phyloP scores from a whole-genome alignment of 1,284 basidiomycete species.

The Termitomyces sp. region DNA sequence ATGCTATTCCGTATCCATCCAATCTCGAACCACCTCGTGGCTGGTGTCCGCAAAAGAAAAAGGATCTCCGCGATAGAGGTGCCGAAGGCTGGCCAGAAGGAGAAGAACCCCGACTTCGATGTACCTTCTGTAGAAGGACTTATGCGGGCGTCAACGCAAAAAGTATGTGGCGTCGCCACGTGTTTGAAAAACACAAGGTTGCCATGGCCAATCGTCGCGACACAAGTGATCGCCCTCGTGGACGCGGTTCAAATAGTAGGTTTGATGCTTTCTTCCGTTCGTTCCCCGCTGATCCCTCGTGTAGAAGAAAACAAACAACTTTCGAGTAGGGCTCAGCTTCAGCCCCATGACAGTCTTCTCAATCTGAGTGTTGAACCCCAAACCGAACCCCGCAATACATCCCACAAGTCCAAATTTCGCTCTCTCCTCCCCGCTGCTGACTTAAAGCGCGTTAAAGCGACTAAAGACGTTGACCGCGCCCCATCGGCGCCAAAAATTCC shows the following conservation, averaged over 20 bases:
- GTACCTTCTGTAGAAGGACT: constrained; percentile 74
- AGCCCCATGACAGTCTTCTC: constrained; percentile 36
- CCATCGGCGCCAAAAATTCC: constrained; percentile 15
- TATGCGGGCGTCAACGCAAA: constrained; percentile 82
- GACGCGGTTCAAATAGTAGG: constrained; percentile 62
- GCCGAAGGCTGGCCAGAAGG: constrained; percentile 68
- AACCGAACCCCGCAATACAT: constrained; percentile 24
- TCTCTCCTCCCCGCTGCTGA: constrained; percentile 22
- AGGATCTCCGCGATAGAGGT: constrained; percentile 60
- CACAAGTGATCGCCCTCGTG: constrained; percentile 52
- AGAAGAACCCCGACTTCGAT: constrained; percentile 69
- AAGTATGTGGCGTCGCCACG: constrained; percentile 82
- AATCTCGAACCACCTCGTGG: constrained; percentile 73
- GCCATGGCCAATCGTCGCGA: constrained; percentile 80
- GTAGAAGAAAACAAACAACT: constrained; percentile 42
- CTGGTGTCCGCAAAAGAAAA: constrained; percentile 77
- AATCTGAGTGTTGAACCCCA: constrained; percentile 36
- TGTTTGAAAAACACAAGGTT: constrained; percentile 82
- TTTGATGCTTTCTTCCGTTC: constrained; percentile 10
- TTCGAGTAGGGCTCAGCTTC: constrained; percentile 23
- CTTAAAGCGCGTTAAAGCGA: constrained; percentile 15
- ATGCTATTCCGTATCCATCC: constrained; percentile 61
- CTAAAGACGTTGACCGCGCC: constrained; percentile 9
- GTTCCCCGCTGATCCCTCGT: constrained; percentile 9
- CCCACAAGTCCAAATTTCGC: constrained; percentile 40